Base-by-base conservation (phyloP, 2,329 filamentous ascomycete species). In the Talaromyces marneffei region DNA sequence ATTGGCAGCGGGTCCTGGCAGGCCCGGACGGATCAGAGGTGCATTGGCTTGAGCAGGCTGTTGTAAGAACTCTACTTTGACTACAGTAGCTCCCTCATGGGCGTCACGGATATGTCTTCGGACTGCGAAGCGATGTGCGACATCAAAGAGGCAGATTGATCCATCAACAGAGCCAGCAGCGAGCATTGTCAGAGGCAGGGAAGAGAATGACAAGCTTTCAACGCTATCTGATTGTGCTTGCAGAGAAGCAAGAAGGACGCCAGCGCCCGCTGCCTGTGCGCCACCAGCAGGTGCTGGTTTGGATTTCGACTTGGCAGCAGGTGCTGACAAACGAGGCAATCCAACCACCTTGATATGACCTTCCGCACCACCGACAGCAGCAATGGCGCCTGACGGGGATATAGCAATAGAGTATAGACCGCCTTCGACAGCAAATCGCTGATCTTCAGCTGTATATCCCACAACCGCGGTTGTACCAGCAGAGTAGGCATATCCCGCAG, bases 401-500 rank as follows among this genome's bases (percentile, higher is more conserved):
- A 97, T 80, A 18, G 90, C 91, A 37, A 97, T 85, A 40, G 89
- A 91, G 82, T 92, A 97, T 1, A 99, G 81, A 0, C 94, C 94
- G 25, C 93, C 94, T 62, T 96, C 90, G 55, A 97, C 89, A 33
- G 85, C 87, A 78, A 99, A 99, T 52, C 94, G 87, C 79, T 96
- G 90, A 76, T 99, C 94, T 14, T 85, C 82, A 0, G 83, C 83
- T 1, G 90, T 96, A 50, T 97, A 81, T 0, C 86, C 87, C 6
- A 97, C 85, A 12, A 92, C 86, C 0, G 90, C 80, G 66, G 86
- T 85, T 14, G 82, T 79, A 25, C 83, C 80, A 4, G 81, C 79
- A 2, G 80, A 80, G 25, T 82, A 79, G 2, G 80, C 79, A 14
- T 87, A 73, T 3, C 85, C 86, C 8, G 84, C 84, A 0, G 83